Base-by-base conservation (phyloP, 352 stramenopile genomes). In the Blastocystis sp. region DNA sequence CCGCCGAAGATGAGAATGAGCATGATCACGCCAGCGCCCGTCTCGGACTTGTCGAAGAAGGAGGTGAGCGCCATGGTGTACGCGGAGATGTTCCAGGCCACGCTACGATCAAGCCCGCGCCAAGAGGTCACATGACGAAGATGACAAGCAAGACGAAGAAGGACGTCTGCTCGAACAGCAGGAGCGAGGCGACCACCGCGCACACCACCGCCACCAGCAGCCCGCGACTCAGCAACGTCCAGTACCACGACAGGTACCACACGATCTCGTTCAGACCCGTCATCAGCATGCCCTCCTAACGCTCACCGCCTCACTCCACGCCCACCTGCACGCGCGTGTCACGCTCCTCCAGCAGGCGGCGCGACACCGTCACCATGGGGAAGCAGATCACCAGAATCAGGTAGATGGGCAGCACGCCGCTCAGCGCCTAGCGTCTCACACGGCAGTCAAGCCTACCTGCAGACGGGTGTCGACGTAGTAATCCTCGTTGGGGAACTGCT, bases 181-280 rank as follows among this genome's bases (percentile, higher is more conserved):
- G 71, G 28, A 77, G 1, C 14, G 43, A 76, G n/a, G 28, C 40
- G 3, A 87, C 1, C 4, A 74, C 19, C 0, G 77, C 14, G 19
- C 34, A 53, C 38, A 87, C 28, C 2, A 81, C 21, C 28, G 21
- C 43, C 4, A 78, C 43, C n/a, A 87, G 7, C 14, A 78, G 2
- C 14, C 43, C 28, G 3, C 53, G 62, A 78, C 69, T 4, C 4
- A 87, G 45, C 34, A 74, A 59, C 1, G 77, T 77, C 0, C 28
- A 38, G 9, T 76, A 52, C 77, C 77, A 87, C 38, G 53, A 62
- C 14, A 48, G 3, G 23, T 62, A 87, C 77, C 77, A 87, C 14
- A 87, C 77, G 19, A 64, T 38, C 14, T 87, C 77, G 52, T 87
- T 87, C 17, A 87, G 65, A 41, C 77, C 77, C 7, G 65, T 87